Base-by-base conservation (phyloP, 345 rosid genomes). In the Adansonia digitata region DNA sequence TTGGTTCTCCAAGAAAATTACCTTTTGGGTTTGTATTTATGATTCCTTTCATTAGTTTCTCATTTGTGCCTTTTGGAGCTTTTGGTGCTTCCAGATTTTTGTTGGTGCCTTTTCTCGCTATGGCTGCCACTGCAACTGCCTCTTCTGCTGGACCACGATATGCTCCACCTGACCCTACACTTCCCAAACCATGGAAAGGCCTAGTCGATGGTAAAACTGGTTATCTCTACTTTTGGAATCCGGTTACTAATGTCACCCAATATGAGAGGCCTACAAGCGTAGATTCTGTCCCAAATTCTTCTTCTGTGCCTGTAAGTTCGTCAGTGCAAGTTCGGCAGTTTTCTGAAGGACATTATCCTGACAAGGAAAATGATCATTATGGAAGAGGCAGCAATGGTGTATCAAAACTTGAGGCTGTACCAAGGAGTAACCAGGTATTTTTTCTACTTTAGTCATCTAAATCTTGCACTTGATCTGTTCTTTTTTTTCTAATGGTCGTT, bases 131-230 rank as follows among this genome's bases (percentile, higher is more conserved):
- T 24, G 92, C 88, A 0, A 76, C 90, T 52, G 85, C 87, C 18
- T 60, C 85, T 26, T 75, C 89, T 11, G 69, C 82, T 69, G 84
- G 83, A 35, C 88, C 91, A 6, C 86, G 97, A 24, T 95, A 87
- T 73, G 98, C 99, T 31, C 97, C 98, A 0, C 92, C 88, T 48
- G 98, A 95, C 40, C 94, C 94, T 4, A 84, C 98, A 7, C 97
- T 95, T 26, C 98, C 99, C 29, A 90, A 91, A 76, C 99, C 99
- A 13, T 95, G 98, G 99, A 93, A 80, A 80, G 98, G 99, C 1
- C 86, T 95, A 26, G 94, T 95, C 57, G 98, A 95, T 86, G 97
- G 97, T 17, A 82, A 85, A 73, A 95, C 97, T 20, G 98, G 97
- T 5, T 93, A 87, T 79, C 86, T 95, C 48, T 95, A 95, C 86